Evolutionary conservation across 2,329 filamentous ascomycete species (phyloP).

Genomic region (Fusarium xyrophilum): DNA sequence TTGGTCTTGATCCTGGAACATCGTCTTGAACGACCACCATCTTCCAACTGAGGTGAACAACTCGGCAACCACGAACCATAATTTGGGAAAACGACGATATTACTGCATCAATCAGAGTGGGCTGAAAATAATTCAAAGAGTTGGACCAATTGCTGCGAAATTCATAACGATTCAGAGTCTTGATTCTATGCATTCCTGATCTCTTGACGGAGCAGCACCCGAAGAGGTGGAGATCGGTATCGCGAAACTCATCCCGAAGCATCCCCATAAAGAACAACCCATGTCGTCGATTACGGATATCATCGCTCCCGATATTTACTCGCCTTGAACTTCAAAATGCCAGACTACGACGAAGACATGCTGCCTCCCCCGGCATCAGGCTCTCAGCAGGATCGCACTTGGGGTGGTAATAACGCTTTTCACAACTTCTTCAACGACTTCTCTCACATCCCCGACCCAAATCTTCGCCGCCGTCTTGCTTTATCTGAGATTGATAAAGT

Average conservation of each 20-base stretch:
- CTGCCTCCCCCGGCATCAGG: slow-evolving; percentile 51
- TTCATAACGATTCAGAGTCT: background rate
- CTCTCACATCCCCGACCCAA: slow-evolving; percentile 72
- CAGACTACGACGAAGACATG: slow-evolving; percentile 47
- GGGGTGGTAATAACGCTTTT: slow-evolving; percentile 72
- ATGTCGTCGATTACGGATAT: slow-evolving; percentile 42
- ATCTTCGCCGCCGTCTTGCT: slow-evolving; percentile 75
- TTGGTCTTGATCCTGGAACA: background rate
- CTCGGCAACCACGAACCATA: background rate
- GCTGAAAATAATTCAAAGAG: background rate
- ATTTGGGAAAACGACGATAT: slow-evolving; percentile 6
- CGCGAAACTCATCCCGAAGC: slow-evolving; percentile 25
- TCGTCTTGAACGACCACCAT: background rate
- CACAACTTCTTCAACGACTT: slow-evolving; percentile 78
- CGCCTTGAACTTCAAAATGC: slow-evolving; percentile 42
- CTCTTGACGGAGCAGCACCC: slow-evolving; percentile 7
- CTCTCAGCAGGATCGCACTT: slow-evolving; percentile 51
- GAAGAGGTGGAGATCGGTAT: slow-evolving; percentile 29
- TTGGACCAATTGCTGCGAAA: background rate
- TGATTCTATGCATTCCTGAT: slow-evolving; percentile 21
- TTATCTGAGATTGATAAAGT: slow-evolving; percentile 82
- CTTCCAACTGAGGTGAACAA: background rate
- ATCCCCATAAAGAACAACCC: slow-evolving; percentile 21
- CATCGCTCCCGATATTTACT: slow-evolving; percentile 34
- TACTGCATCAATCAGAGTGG: background rate